Conservation (phyloP, 177 flowering plant species). For the Vitis hybrid region DNA sequence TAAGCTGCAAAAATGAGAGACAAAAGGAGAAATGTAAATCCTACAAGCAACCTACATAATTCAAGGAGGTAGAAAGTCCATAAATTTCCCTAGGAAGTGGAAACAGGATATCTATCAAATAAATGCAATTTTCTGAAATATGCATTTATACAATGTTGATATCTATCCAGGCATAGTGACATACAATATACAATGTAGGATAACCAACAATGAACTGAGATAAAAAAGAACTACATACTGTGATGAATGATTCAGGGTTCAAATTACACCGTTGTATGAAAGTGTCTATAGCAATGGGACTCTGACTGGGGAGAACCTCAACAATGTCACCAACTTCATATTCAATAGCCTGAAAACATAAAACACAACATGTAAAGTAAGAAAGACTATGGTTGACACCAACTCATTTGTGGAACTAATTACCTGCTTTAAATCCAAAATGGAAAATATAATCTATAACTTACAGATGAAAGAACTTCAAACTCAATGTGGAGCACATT, state of each 20-base stretch:
- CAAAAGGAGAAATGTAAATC: no score
- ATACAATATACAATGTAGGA: neutral
- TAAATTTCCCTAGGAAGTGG: no score
- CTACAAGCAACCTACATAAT: no score
- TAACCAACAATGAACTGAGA: conserved; percentile 1
- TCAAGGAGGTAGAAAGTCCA: no score
- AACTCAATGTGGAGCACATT: conserved; percentile 94
- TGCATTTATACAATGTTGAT: neutral
- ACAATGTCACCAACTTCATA: conserved; percentile 90
- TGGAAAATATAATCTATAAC: conserved; percentile 24
- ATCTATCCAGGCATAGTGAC: neutral
- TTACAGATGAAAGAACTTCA: conserved; percentile 76
- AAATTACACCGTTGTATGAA: conserved; percentile 77
- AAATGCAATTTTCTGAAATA: no score
- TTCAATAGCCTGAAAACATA: conserved; percentile 45
- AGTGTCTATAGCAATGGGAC: conserved; percentile 60
- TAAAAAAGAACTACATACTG: conserved; percentile 23
- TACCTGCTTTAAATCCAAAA: neutral
- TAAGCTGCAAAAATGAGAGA: no score
- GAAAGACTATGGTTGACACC: no score
- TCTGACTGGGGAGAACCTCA: conserved; percentile 73
- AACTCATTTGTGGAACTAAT: no score
- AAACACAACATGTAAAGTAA: neutral
- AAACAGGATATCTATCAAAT: no score
- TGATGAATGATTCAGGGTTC: conserved; percentile 63